Conservation (phyloP, 2,329 filamentous ascomycete species). For the Trichoderma sp. region DNA sequence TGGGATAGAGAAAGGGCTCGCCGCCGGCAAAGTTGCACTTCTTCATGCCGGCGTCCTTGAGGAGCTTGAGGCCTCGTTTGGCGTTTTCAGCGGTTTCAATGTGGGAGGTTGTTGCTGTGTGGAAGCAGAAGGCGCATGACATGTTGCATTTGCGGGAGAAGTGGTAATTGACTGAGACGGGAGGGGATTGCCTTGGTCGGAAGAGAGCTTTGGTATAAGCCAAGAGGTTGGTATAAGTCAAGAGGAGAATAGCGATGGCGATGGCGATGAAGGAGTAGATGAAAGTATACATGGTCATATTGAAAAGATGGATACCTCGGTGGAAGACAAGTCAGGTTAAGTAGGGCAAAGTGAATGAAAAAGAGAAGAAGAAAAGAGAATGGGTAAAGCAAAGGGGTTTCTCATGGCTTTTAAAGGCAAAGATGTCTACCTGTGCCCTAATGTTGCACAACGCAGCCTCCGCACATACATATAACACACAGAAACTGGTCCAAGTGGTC, state of each 20-base stretch:
- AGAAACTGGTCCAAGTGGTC: not conserved
- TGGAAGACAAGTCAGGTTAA: too few species aligned
- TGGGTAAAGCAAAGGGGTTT: not conserved
- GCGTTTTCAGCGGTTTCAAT: not conserved
- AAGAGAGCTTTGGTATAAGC: not conserved
- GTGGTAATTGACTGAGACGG: slow-evolving; percentile 6
- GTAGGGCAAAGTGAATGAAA: too few species aligned
- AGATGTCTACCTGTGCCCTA: not conserved
- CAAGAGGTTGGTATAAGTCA: too few species aligned
- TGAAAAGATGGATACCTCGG: too few species aligned
- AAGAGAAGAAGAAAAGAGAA: not conserved
- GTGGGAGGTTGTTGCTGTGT: not conserved
- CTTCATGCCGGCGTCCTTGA: slow-evolving; percentile 10
- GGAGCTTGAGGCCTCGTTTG: not conserved
- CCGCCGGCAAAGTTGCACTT: slow-evolving; percentile 12
- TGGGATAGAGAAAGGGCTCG: slow-evolving; percentile 6
- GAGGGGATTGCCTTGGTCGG: not conserved
- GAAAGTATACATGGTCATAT: not conserved
- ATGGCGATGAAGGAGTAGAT: not conserved
- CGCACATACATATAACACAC: not conserved
- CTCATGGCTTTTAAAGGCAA: not conserved
- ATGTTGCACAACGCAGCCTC: not conserved
- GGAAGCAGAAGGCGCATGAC: not conserved
- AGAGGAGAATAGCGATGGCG: not conserved
- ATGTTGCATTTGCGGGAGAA: not conserved